Conservation (phyloP, 805 yeast genomes). For the Allodekkera sacchari region DNA sequence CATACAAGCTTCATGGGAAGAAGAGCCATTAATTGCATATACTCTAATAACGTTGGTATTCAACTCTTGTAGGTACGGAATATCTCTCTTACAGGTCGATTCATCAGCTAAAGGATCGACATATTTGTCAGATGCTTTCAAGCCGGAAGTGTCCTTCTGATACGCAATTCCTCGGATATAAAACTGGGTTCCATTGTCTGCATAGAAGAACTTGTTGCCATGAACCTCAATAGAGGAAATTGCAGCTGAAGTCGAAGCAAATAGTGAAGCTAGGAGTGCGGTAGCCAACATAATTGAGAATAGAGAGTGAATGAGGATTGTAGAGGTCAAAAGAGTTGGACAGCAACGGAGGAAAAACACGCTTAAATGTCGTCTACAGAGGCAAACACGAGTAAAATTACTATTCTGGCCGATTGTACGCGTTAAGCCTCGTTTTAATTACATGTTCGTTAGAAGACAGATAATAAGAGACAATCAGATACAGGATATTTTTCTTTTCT, state of each 20-base stretch:
- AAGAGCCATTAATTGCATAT: slow-evolving; percentile 70
- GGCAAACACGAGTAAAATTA: too few species aligned
- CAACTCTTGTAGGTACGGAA: slow-evolving; percentile 63
- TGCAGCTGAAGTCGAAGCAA: slow-evolving; percentile 15
- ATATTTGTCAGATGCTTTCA: slow-evolving; percentile 24
- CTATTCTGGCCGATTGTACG: too few species aligned
- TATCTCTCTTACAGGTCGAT: slow-evolving; percentile 66
- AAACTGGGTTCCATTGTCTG: slow-evolving; percentile 70
- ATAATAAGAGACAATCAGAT: too few species aligned
- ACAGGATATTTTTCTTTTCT: too few species aligned
- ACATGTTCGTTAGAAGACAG: too few species aligned
- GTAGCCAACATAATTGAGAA: too few species aligned
- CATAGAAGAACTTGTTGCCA: slow-evolving; percentile 72
- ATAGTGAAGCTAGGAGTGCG: too few species aligned
- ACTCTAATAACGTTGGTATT: slow-evolving; percentile 77
- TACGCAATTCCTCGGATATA: slow-evolving; percentile 84
- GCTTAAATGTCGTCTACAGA: too few species aligned
- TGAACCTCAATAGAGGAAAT: slow-evolving; percentile 43
- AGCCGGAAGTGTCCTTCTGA: slow-evolving; percentile 57
- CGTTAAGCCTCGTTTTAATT: too few species aligned
- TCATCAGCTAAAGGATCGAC: slow-evolving; percentile 76
- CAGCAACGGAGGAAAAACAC: too few species aligned
- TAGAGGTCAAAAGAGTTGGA: too few species aligned
- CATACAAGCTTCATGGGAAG: slow-evolving; percentile 75
- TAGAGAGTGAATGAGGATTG: too few species aligned